These are phyloP conservation scores for Podospora pseudoanserina DNA, from an alignment of 495 filamentous ascomycete species.

Conservation along the genomic window DNA sequence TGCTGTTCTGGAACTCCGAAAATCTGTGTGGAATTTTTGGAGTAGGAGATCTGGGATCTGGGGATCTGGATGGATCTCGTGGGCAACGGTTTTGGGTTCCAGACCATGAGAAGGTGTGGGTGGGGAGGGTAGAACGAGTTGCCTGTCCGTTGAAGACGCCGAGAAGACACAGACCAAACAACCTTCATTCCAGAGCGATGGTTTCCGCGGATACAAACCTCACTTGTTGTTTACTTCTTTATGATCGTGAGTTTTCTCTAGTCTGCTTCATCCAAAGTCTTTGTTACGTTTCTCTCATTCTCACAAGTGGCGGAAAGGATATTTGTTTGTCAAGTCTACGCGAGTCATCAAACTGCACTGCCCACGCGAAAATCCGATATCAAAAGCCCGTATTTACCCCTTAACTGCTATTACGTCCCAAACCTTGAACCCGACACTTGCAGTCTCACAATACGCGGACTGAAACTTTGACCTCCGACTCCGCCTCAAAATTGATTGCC, in stretches of 20 bases:
- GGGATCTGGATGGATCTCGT: not conserved
- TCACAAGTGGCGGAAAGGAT: not conserved
- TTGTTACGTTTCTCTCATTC: not conserved
- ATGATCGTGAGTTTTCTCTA: not conserved
- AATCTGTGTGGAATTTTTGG: not conserved
- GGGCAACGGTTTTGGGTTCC: not conserved
- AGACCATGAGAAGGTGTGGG: not conserved
- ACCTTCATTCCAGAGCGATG: not conserved
- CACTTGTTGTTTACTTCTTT: not conserved
- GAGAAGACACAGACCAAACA: not conserved
- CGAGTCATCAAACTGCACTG: not conserved
- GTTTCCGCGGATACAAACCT: not conserved
- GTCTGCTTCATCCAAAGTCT: not conserved
- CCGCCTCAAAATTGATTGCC: not conserved
- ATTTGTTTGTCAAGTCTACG: not conserved
- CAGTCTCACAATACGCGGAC: not conserved
- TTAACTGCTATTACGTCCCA: not conserved
- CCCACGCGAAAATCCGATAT: not conserved
- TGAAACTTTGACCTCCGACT: not conserved
- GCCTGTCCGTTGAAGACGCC: not conserved
- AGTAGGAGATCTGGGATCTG: not conserved
- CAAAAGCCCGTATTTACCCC: not conserved
- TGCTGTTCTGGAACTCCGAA: not conserved
- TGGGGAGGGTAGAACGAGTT: not conserved
- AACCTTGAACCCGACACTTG: not conserved